Evolutionary conservation across 2,329 filamentous ascomycete species (phyloP).

Genomic region (Zasmidium angulare): DNA sequence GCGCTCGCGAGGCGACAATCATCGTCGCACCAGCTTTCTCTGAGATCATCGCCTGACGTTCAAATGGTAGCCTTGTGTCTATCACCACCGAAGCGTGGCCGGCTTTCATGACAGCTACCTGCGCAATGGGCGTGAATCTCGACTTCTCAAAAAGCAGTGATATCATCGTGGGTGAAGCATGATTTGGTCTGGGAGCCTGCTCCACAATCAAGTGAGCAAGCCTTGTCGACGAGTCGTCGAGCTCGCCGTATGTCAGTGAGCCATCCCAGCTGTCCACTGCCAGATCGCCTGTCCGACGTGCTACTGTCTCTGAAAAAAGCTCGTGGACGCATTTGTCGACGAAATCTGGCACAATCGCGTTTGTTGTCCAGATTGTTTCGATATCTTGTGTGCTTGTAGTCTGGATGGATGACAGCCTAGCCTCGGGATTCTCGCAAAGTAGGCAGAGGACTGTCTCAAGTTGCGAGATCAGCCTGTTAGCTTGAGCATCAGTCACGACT

Average conservation of each 20-base stretch:
- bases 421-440: slow-evolving; percentile 3
- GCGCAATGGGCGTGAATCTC: slow-evolving; percentile 26
- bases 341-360: neutral
- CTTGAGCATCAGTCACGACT: slow-evolving; percentile 4
- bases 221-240: neutral
- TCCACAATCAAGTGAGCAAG: neutral
- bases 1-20: neutral
- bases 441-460: slow-evolving; percentile 8
- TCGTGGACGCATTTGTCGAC: neutral
- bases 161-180: slow-evolving; percentile 15
- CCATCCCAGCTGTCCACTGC: slow-evolving; percentile 16
- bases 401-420: neutral
- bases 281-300: neutral
- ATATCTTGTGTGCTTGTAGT: neutral
- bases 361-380: slow-evolving; percentile 1
- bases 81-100: slow-evolving; percentile 20
- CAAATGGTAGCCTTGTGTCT: neutral
- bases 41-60: neutral
- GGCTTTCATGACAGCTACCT: slow-evolving; percentile 32
- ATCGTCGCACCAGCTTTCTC: neutral
- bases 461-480: slow-evolving; percentile 4
- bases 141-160: slow-evolving; percentile 33
- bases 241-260: slow-evolving; percentile 9
- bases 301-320: neutral
- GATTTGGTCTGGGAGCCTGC: neutral